Percentiles rank a stretch among this genome's conserved stretches.
phyloP scores from a whole-genome alignment of 2,329 filamentous ascomycete species.

The Neophaeococcomyces mojaviensis region DNA sequence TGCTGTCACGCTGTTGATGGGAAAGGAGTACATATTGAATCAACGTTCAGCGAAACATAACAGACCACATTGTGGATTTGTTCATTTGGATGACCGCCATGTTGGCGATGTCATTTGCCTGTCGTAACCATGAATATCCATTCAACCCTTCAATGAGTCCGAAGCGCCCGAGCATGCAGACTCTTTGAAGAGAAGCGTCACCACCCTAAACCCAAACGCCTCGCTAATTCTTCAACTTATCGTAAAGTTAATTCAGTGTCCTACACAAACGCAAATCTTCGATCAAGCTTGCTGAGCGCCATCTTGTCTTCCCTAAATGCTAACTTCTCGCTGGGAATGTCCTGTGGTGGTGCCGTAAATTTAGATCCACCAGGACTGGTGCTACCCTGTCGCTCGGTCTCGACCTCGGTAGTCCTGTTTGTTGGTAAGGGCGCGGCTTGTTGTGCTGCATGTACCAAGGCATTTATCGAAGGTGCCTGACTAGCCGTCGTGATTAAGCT shows the following conservation, averaged over 20 bases:
- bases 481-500: slow-evolving; percentile 26
- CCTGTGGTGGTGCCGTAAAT: slow-evolving; percentile 39
- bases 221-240: slow-evolving; percentile 5
- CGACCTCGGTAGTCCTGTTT: slow-evolving; percentile 16
- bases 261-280: slow-evolving; percentile 37
- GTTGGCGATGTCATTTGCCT: no score
- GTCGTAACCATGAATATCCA: no score
- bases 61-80: no score
- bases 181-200: no score
- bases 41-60: no score
- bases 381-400: slow-evolving; percentile 33
- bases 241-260: background rate
- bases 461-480: slow-evolving; percentile 48
- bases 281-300: slow-evolving; percentile 59
- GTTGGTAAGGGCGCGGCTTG: slow-evolving; percentile 18
- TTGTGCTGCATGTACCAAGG: slow-evolving; percentile 36
- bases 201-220: no score
- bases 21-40: no score
- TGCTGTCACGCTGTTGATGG: no score
- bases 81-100: no score
- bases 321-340: slow-evolving; percentile 51
- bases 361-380: slow-evolving; percentile 29
- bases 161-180: no score
- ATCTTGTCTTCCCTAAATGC: slow-evolving; percentile 57
- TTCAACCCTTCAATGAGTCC: no score